Base-by-base conservation (phyloP, 1,284 basidiomycete genomes). In the Boletus hoseneyae region DNA sequence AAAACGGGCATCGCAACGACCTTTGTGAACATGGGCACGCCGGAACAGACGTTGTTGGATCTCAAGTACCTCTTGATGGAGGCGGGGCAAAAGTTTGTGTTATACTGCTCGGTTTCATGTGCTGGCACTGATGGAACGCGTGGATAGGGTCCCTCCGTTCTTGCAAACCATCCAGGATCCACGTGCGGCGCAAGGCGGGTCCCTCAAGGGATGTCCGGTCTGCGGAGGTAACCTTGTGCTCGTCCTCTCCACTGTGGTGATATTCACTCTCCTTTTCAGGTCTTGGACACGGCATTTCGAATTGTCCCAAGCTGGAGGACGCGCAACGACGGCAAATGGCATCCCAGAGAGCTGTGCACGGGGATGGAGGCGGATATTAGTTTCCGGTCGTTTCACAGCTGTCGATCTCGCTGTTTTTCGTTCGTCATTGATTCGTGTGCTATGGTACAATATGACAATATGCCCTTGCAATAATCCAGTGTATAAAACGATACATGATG, bases 1-100 rank as follows among this genome's bases (percentile, higher is more conserved):
- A 98, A 97, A 68, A 99, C 96, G 1, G 97, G 97, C 55, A 94
- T 98, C 48, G 97, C 97, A n/a, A 99, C 97, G 19, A 97, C 97
- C n/a, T 99, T 99, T 69, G 93, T 99, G 50, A 99, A 99, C 67
- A 94, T 95, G 86, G 92, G 91, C 63, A 97, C 95, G 3, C 80
- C 88, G 0, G 95, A 99, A 66, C 95, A 97, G 73, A 99, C 96
- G 1, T 72, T 99, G 42, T 71, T 99, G 54, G 97, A 99, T 77
- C 75, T 99, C 56, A 99, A 99, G 72, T 99, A 99, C 65, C 73
- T 99, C 44, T 73, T 99, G 45, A 89, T 97, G 77, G 97, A 99
- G 69, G 95, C 96, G 2, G 97, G 96, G 47, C 97, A 99, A 73
- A 94, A 94, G 90, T 89, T 52, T 15, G 7, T 48, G 36, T 41